Evolutionary conservation across 352 stramenopile species (phyloP).

Genomic region (Blastocystis hominis): DNA sequence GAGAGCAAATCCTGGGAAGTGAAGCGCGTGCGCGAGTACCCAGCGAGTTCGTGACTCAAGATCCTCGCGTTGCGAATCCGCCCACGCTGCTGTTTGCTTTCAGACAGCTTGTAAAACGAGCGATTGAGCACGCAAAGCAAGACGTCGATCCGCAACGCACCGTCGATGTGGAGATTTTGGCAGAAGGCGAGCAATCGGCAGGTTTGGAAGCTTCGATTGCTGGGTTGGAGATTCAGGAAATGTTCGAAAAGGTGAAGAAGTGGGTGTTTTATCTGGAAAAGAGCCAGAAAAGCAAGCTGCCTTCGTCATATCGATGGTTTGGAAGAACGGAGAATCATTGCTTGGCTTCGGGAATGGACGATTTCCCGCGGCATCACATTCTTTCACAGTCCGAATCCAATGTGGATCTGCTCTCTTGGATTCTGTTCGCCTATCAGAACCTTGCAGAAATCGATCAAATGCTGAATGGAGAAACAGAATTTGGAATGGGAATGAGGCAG

Average conservation of each 20-base stretch:
- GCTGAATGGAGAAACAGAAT: not conserved
- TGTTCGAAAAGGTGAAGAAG: not conserved
- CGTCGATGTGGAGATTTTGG: not conserved
- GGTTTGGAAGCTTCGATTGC: not conserved
- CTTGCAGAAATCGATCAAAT: not conserved
- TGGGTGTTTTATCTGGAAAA: slow-evolving; percentile 7
- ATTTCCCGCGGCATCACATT: slow-evolving; percentile 75
- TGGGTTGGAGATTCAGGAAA: not conserved
- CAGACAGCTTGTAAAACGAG: not conserved
- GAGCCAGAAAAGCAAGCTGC: not conserved
- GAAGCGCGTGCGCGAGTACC: slow-evolving; percentile 72
- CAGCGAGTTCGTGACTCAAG: slow-evolving; percentile 77
- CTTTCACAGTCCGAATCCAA: slow-evolving; percentile 73
- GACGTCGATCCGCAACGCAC: not conserved
- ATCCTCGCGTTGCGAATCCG: slow-evolving; percentile 79
- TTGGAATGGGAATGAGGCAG: not conserved
- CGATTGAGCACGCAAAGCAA: not conserved
- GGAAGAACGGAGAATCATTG: slow-evolving; percentile 10
- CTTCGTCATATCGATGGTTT: not conserved
- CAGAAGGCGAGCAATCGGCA: not conserved
- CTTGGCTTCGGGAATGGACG: slow-evolving; percentile 73
- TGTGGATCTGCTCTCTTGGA: slow-evolving; percentile 79
- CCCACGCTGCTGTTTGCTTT: slow-evolving; percentile 75
- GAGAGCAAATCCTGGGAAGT: slow-evolving; percentile 76
- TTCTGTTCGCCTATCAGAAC: slow-evolving; percentile 65